These are phyloP conservation scores for Penicillium paradoxum DNA, from an alignment of 495 filamentous ascomycete species.

Conservation along the genomic window DNA sequence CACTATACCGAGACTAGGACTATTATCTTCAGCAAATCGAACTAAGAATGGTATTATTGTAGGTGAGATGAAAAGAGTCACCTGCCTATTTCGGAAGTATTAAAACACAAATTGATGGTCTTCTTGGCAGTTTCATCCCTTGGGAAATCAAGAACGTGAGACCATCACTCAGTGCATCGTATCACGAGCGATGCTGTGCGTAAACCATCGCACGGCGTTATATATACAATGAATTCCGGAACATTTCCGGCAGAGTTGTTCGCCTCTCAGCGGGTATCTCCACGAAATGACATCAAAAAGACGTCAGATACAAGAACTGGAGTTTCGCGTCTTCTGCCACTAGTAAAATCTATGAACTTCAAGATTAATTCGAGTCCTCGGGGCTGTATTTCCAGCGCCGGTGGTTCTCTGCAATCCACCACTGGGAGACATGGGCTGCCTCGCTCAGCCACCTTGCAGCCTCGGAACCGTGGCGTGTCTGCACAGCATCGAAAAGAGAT, in stretches of 20 bases:
- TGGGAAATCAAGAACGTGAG: background rate
- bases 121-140: background rate
- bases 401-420: constrained; percentile 31
- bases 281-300: background rate
- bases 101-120: background rate
- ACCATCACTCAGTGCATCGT: background rate
- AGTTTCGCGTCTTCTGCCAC: no score
- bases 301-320: no score
- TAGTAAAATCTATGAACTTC: no score
- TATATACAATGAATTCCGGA: background rate
- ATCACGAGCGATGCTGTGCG: background rate
- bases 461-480: constrained; percentile 19
- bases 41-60: background rate
- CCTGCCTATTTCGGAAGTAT: background rate
- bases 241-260: background rate
- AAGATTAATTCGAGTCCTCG: background rate
- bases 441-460: constrained; percentile 33
- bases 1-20: no score
- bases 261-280: background rate
- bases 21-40: background rate
- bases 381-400: constrained; percentile 17
- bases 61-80: background rate
- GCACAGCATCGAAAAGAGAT: constrained; percentile 20
- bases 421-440: constrained; percentile 31
- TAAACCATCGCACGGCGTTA: background rate